Evolutionary conservation across 2,329 filamentous ascomycete species (phyloP).

Genomic region (Fusarium stilboides): DNA sequence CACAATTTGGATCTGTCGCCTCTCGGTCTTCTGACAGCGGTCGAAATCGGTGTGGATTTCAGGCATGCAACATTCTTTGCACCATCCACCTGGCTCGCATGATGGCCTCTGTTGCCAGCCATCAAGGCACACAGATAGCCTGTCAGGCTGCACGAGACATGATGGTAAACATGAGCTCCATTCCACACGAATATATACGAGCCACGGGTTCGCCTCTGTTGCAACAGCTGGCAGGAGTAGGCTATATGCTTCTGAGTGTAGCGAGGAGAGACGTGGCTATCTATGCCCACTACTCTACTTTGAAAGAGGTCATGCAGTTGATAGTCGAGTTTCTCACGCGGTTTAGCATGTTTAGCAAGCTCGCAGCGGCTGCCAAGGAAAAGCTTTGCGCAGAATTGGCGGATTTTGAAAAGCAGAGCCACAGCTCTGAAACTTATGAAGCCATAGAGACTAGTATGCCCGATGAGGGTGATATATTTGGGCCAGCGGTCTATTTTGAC

Average conservation of each 20-base stretch:
- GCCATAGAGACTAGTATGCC: not conserved
- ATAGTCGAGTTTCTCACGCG: not conserved
- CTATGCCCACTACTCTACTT: not conserved
- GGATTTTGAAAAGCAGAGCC: not conserved
- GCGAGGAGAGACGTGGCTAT: not conserved
- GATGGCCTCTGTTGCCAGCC: not conserved
- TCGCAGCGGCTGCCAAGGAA: not conserved
- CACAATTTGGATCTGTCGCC: not conserved
- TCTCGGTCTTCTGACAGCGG: constrained; percentile 1
- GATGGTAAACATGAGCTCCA: not conserved
- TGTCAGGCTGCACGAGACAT: not conserved
- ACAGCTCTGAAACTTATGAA: not conserved
- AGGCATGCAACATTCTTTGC: not conserved
- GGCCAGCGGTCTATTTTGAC: not conserved
- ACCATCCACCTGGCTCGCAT: constrained; percentile 8
- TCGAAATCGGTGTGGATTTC: constrained; percentile 1
- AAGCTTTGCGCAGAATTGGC: not conserved
- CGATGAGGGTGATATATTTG: not conserved
- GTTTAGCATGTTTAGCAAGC: not conserved
- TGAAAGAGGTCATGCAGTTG: not conserved
- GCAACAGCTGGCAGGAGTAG: constrained; percentile 4
- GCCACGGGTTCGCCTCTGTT: constrained; percentile 1
- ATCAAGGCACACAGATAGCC: not conserved
- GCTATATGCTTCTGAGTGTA: not conserved
- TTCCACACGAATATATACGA: constrained; percentile 1